Conservation (phyloP, 176 grass and related monocot species). For the Juncus effusus region DNA sequence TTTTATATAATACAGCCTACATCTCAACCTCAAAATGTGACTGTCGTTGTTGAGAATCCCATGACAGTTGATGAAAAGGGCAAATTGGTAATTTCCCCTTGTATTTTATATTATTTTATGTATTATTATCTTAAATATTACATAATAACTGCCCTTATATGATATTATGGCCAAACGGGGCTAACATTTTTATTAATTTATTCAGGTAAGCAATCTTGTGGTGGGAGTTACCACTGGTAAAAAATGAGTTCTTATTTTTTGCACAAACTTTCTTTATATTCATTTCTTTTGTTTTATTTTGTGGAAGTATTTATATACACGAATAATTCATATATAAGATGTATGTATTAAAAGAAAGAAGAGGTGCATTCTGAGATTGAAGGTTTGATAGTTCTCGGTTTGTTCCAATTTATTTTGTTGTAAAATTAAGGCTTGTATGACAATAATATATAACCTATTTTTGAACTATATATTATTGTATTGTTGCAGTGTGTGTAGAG, state of each 20-base stretch:
- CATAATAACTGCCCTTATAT: too few relatives aligned
- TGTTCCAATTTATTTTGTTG: too few relatives aligned
- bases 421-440: too few relatives aligned
- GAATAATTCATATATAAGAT: too few relatives aligned
- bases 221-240: slow-evolving; percentile 81
- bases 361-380: too few relatives aligned
- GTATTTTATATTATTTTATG: too few relatives aligned
- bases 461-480: too few relatives aligned
- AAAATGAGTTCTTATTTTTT: slow-evolving; percentile 37
- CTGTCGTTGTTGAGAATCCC: slow-evolving; percentile 94
- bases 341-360: too few relatives aligned
- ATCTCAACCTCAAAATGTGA: slow-evolving; percentile 58
- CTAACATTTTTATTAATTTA: neutral
- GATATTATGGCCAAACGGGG: neutral
- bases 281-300: slow-evolving; percentile 1
- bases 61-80: slow-evolving; percentile 84
- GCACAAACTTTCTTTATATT: neutral
- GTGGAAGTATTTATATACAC: neutral
- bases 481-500: too few relatives aligned
- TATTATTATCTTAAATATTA: too few relatives aligned
- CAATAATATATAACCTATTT: too few relatives aligned
- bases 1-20: slow-evolving; percentile 43
- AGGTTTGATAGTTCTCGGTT: too few relatives aligned
- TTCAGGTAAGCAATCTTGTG: slow-evolving; percentile 87
- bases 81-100: slow-evolving; percentile 63